Evolutionary conservation across 1,284 basidiomycete genomes (phyloP), one percentile per base, ranked within the genome.

Genomic region (Ganoderma sp.): DNA sequence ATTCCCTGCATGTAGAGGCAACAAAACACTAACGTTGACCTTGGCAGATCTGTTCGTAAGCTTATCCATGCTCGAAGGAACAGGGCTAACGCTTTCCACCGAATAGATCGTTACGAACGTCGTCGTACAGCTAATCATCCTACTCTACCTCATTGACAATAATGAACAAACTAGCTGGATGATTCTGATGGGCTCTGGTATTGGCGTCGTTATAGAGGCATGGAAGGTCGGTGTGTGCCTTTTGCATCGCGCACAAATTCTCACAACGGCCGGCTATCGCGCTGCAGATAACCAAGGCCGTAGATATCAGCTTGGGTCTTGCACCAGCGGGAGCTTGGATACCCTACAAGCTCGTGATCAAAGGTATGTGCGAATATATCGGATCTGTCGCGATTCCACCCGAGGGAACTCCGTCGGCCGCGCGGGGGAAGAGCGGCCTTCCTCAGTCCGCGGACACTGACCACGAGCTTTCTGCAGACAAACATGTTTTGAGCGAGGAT

Each of bases 111-210:
- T 98, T 74, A 95, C 96, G 59, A 99, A 99, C 79, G 93, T 97
- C 71, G 89, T 98, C 77, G 93, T 97, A 8, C 96, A 97, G 83
- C 79, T 93, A 52, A 85, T 98, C 75, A 92, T 98, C 75, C 84
- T 98, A 54, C 85, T 99, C 32, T 98, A 98, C 81, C 90, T 99
- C 73, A 88, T 98, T 74, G 97, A 99, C 82, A 96, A 96, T 78
- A 95, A 93, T 75, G 91, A 96, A 69, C 93, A 98, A 78, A 99
- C 97, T 32, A 94, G 90, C 74, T 97, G 94, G 90, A 98, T 98
- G 94, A 97, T 98, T 77, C 85, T 98, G 28, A 87, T 95, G 78
- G 90, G 91, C 4, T 96, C 95, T 72, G 94, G 92, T 17, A 90
- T 91, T 79, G 96, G 97, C 41, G 88, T 97, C 39, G 70, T 95